Evolutionary conservation across 139 green algal species (phyloP).

Genomic region (Yamagishiella unicocca): DNA sequence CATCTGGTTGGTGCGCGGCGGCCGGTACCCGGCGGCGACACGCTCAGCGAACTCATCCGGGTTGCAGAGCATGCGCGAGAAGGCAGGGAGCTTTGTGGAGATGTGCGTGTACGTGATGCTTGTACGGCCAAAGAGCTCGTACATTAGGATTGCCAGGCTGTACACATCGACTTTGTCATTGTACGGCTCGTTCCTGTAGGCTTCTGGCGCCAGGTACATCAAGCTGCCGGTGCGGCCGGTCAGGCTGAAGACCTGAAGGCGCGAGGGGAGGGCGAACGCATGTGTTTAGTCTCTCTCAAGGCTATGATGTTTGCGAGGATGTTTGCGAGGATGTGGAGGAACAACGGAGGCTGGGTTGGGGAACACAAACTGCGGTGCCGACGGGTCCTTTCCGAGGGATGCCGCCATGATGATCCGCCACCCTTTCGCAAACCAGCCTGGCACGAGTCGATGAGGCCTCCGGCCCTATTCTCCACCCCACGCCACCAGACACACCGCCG

Average conservation of each 20-base stretch:
- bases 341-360: too few relatives aligned
- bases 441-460: too few relatives aligned
- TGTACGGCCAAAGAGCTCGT: slow-evolving; percentile 46
- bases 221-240: slow-evolving; percentile 59
- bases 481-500: too few relatives aligned
- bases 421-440: too few relatives aligned
- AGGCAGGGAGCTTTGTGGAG: slow-evolving; percentile 41
- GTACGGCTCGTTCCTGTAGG: slow-evolving; percentile 70
- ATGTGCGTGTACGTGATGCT: slow-evolving; percentile 43
- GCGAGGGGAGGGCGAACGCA: neutral
- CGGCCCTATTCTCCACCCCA: too few relatives aligned
- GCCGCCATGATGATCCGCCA: too few relatives aligned
- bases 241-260: slow-evolving; percentile 38
- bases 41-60: slow-evolving; percentile 40
- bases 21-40: slow-evolving; percentile 39
- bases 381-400: too few relatives aligned
- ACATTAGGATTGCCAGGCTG: slow-evolving; percentile 34
- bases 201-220: slow-evolving; percentile 80
- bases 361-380: too few relatives aligned
- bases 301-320: too few relatives aligned
- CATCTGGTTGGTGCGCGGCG: slow-evolving; percentile 33
- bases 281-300: too few relatives aligned
- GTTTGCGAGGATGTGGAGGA: too few relatives aligned
- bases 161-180: slow-evolving; percentile 70
- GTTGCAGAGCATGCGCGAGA: slow-evolving; percentile 31